These are phyloP conservation scores for Saccharomycopsis schoenii DNA, from an alignment of 805 yeast genomes.

Conservation along the genomic window DNA sequence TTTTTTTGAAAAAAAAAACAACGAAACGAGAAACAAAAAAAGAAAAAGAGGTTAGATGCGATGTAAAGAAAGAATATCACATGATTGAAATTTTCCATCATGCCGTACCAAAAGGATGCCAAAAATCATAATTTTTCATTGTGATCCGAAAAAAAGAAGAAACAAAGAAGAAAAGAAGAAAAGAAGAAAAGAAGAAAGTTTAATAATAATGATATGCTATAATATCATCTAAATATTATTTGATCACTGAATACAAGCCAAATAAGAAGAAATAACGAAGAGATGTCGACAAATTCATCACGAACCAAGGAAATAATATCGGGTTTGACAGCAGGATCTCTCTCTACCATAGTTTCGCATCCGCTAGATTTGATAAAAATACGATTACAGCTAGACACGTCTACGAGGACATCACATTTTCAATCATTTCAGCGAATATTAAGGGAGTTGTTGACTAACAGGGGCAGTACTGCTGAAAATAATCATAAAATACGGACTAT, in stretches of 20 bases:
- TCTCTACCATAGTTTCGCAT: slow-evolving; percentile 73
- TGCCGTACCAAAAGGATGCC: background rate
- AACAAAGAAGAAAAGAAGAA: too few species aligned
- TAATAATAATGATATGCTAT: too few species aligned
- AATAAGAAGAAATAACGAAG: too few species aligned
- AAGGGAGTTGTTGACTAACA: slow-evolving; percentile 16
- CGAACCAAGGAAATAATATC: slow-evolving; percentile 43
- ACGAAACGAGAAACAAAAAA: background rate
- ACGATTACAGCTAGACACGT: slow-evolving; percentile 58
- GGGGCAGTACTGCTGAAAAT: background rate
- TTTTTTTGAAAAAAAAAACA: background rate
- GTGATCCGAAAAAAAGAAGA: too few species aligned
- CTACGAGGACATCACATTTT: slow-evolving; percentile 12
- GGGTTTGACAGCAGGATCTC: slow-evolving; percentile 73
- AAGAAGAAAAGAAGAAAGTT: too few species aligned
- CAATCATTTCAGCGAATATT: slow-evolving; percentile 24
- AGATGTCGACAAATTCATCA: background rate
- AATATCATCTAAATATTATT: too few species aligned
- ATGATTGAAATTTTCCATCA: background rate
- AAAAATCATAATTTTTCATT: too few species aligned
- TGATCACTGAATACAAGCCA: too few species aligned
- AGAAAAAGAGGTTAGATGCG: background rate
- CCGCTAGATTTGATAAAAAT: slow-evolving; percentile 84
- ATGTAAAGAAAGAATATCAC: background rate
- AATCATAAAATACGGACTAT: slow-evolving; percentile 23